Evolutionary conservation across 805 yeast genomes (phyloP).

Genomic region (Yamadazyma insecticola): DNA sequence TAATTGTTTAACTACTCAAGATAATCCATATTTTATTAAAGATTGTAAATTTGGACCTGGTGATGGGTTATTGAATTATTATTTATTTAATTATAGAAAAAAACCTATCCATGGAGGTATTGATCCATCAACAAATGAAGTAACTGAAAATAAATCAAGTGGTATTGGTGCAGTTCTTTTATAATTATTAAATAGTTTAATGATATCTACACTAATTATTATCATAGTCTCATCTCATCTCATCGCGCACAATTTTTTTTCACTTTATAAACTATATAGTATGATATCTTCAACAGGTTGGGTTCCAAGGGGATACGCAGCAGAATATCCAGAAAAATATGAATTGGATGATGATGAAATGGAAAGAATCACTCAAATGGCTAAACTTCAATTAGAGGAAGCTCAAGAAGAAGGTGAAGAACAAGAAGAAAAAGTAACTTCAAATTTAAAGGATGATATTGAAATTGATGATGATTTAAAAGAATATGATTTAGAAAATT

Average conservation of each 20-base stretch:
- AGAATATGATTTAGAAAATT: constrained; percentile 82
- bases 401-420: constrained; percentile 62
- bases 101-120: constrained; percentile 81
- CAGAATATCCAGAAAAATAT: constrained; percentile 86
- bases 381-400: constrained; percentile 75
- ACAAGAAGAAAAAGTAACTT: constrained; percentile 14
- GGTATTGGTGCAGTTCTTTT: constrained; percentile 90
- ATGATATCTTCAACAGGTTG: constrained; percentile 92
- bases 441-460: constrained; percentile 38
- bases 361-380: constrained; percentile 83
- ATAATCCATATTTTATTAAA: constrained; percentile 77
- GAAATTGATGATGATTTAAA: constrained; percentile 81
- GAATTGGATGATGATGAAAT: constrained; percentile 89
- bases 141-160: constrained; percentile 55
- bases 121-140: constrained; percentile 47
- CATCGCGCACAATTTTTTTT: constrained; percentile 39
- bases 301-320: constrained; percentile 95
- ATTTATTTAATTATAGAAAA: constrained; percentile 85
- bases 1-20: constrained; percentile 89
- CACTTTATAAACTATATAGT: constrained; percentile 7
- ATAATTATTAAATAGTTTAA: constrained; percentile 27
- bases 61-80: constrained; percentile 87
- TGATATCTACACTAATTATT: constrained; percentile 95
- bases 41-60: constrained; percentile 88
- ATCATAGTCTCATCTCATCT: constrained; percentile 7